phyloP scores from a whole-genome alignment of 116 monocot genomes.

The Cymodocea nodosa region DNA sequence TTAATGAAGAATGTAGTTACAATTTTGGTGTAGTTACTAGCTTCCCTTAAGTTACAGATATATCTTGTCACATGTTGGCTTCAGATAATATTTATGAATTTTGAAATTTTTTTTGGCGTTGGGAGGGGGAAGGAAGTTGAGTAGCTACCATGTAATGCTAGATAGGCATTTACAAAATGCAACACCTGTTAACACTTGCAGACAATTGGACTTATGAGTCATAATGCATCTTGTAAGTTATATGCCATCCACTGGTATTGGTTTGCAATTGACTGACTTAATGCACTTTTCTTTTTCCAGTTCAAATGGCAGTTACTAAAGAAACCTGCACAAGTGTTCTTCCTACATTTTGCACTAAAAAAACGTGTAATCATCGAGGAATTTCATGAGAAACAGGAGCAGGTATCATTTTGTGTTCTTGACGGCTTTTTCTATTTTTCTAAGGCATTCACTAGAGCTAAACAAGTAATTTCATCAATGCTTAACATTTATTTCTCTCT shows the following conservation, averaged over 20 bases:
- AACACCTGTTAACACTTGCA: no score
- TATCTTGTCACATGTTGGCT: no score
- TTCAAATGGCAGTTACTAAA: slow-evolving; percentile 86
- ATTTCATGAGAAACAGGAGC: slow-evolving; percentile 91
- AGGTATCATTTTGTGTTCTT: slow-evolving; percentile 29
- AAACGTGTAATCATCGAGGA: slow-evolving; percentile 81
- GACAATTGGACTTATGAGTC: not conserved
- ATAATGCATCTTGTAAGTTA: not conserved
- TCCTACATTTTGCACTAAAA: slow-evolving; percentile 92
- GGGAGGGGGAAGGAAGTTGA: no score
- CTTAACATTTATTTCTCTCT: no score
- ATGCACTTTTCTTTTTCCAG: slow-evolving; percentile 26
- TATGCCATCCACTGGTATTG: not conserved
- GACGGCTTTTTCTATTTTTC: not conserved
- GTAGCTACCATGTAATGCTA: no score
- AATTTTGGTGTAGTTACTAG: no score
- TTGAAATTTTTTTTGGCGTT: no score
- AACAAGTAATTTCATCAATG: no score
- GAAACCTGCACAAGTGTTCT: slow-evolving; percentile 87
- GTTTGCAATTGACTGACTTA: not conserved
- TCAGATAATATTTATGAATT: no score
- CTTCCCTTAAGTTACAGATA: no score
- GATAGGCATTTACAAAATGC: no score
- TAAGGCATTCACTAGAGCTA: not conserved
- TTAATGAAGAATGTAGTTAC: no score